Evolutionary conservation across 2,329 filamentous ascomycete genomes (phyloP), one percentile per base, ranked within the genome.

Genomic region (Penicillium sp.): DNA sequence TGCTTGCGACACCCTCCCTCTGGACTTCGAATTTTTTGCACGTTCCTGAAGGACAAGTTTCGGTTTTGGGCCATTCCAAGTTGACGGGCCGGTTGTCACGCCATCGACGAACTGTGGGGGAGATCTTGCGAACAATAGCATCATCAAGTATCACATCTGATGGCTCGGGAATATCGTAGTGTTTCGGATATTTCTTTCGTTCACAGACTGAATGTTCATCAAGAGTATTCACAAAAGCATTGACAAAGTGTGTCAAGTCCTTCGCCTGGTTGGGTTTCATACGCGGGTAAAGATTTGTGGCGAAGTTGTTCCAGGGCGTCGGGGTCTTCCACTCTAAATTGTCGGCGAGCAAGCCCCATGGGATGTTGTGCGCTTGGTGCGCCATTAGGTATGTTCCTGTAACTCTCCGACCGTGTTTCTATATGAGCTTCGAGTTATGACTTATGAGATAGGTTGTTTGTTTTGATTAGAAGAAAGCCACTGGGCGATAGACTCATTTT

Each of bases 311-410:
- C 19, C 21, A 26, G 21, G 37, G 18, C 14, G 45, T 36, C 19
- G 29, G 19, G 19, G 45, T 18, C 26, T 23, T 9, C 44, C 51
- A 48, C 14, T 33, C 16, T 24, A 61, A 36, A 28, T 59, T 59
- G 3, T 33, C 36, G 21, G 36, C 36, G 9, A 61, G 46, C 3
- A 46, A 18, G 14, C 23, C 29, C 56, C 58, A 61, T 3, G 31
- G 48, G 45, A 61, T 56, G 18, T 48, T 48, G 18, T 59, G 53
- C 5, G 53, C 48, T 45, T 61, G 56, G 42, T 59, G 59, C 8
- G 56, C 56, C 59, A 59, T 61, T 24, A 3, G 18, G 9, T 37
- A 37, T 40, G 37, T 40, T 13, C 37, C 37, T 26, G 19, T 24
- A n/a, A 40, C 4, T n/a, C 10, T 40, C 34, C 5, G 34, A 37